These are phyloP conservation scores for Cytidiella melzeri DNA, from an alignment of 768 basidiomycete genomes.

Conservation along the genomic window DNA sequence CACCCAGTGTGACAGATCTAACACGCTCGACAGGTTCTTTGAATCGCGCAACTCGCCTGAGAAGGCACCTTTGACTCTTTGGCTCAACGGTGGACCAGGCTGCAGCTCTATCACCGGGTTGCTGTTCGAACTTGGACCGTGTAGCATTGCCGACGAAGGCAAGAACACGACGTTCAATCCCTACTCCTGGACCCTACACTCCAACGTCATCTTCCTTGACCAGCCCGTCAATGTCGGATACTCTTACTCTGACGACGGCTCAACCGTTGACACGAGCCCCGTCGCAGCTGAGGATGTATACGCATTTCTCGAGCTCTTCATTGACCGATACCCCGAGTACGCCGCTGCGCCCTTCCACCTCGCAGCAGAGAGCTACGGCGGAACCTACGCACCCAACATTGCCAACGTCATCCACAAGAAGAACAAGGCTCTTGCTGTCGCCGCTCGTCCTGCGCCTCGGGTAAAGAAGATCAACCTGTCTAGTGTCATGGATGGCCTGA, in stretches of 20 bases:
- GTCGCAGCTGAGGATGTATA: constrained; percentile 89
- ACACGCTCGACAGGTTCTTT: constrained; percentile 63
- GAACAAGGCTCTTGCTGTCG: constrained; percentile 48
- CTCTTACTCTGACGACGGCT: constrained; percentile 76
- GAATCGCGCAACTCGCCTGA: constrained; percentile 72
- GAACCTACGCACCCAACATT: constrained; percentile 78
- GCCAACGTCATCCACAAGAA: constrained; percentile 75
- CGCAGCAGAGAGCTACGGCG: constrained; percentile 73
- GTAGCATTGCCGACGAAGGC: constrained; percentile 64
- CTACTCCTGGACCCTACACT: constrained; percentile 78
- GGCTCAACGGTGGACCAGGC: constrained; percentile 75
- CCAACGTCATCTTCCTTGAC: constrained; percentile 73
- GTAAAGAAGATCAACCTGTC: constrained; percentile 73
- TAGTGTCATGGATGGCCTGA: too few species aligned
- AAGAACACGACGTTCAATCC: constrained; percentile 67
- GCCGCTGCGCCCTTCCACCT: constrained; percentile 66
- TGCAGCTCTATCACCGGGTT: constrained; percentile 57
- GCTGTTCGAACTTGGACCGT: constrained; percentile 91
- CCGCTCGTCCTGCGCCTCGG: constrained; percentile 36
- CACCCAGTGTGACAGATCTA: too few species aligned
- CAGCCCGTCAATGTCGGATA: constrained; percentile 88
- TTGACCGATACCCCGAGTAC: constrained; percentile 69
- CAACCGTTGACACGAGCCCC: constrained; percentile 71
- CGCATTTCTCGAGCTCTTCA: constrained; percentile 77
- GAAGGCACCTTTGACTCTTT: constrained; percentile 78